A percentile compares a stretch with the other conserved stretches of the same genome.
Conservation (phyloP, 2,329 filamentous ascomycete species). For the Calonectria hongkongensis region DNA sequence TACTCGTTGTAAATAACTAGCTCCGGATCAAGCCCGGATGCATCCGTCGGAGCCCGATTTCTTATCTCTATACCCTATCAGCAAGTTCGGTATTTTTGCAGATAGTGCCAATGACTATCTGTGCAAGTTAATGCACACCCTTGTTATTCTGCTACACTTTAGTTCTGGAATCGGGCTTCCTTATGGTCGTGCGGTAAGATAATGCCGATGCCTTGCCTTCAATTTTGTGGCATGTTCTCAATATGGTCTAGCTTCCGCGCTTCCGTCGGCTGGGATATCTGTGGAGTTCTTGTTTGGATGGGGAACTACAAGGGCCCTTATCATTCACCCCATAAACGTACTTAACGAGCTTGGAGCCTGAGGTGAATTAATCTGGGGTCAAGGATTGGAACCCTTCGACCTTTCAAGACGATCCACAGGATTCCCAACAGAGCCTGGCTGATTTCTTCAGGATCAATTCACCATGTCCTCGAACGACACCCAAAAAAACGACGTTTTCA, state of each 20-base stretch:
- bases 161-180: neutral
- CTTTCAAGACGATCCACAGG: neutral
- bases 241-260: neutral
- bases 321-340: neutral
- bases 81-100: no score
- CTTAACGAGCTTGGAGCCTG: neutral
- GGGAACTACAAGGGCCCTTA: neutral
- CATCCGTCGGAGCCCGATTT: slow-evolving; percentile 10
- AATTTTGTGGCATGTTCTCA: neutral
- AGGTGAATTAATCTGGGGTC: neutral
- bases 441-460: neutral
- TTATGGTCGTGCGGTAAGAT: neutral
- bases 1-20: neutral
- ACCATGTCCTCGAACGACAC: neutral
- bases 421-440: neutral
- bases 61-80: slow-evolving; percentile 4
- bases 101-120: neutral
- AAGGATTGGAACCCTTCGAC: neutral
- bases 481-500: neutral
- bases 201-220: neutral
- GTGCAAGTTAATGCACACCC: no score
- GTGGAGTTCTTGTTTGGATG: neutral
- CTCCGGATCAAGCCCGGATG: neutral
- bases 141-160: neutral
- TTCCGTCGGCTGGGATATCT: slow-evolving; percentile 10